Conservation (phyloP, 805 yeast species). For the Yamadazyma insecticola region DNA sequence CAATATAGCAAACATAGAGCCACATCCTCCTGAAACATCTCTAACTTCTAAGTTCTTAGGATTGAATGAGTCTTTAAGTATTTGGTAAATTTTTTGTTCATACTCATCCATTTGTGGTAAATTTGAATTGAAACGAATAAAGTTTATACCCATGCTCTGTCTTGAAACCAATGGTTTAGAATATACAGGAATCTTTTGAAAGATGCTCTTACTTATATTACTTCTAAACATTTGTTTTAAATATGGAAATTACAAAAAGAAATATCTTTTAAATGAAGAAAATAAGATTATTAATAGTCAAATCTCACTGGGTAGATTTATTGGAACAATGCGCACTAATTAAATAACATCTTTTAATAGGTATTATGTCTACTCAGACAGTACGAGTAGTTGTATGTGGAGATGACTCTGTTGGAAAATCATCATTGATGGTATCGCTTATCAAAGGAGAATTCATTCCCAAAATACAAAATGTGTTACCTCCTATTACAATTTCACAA, state of each 20-base stretch:
- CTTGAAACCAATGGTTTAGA: no score
- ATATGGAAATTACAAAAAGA: no score
- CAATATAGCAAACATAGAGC: conserved; percentile 91
- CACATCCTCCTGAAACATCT: conserved; percentile 93
- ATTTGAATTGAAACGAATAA: conserved; percentile 6
- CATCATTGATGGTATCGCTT: conserved; percentile 71
- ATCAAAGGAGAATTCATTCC: conserved; percentile 80
- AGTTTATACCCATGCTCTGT: no score
- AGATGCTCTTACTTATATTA: no score
- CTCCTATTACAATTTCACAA: conserved; percentile 79
- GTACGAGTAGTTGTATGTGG: conserved; percentile 90
- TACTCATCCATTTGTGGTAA: conserved; percentile 44
- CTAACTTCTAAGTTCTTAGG: conserved; percentile 65
- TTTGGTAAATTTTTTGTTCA: conserved; percentile 59
- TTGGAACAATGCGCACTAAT: no score
- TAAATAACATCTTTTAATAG: no score
- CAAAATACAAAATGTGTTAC: conserved; percentile 70
- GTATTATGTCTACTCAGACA: conserved; percentile 22
- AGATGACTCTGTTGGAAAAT: conserved; percentile 87
- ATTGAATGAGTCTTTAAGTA: conserved; percentile 48
- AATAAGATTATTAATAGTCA: no score
- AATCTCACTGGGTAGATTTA: no score
- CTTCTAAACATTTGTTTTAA: no score
- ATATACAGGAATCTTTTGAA: no score
- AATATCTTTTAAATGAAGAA: no score